Conservation (phyloP, 2,329 filamentous ascomycete species). For the Paecilomyces variotii region DNA sequence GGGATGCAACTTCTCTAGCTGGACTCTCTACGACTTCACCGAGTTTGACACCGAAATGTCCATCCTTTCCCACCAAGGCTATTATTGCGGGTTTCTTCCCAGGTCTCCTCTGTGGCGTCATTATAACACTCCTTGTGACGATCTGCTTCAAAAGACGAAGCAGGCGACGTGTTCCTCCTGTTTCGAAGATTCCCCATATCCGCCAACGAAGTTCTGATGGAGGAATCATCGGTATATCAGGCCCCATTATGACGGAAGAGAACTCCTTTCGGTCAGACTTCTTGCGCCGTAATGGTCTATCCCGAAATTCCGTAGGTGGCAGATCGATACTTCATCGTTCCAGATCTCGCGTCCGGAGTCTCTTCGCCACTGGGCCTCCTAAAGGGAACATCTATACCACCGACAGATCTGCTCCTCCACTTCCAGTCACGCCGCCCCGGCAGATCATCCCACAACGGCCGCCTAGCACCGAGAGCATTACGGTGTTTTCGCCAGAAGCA, state of each 20-base stretch:
- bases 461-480: constrained; percentile 39
- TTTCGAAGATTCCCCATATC: constrained; percentile 17
- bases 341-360: constrained; percentile 28
- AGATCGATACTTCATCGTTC: constrained; percentile 28
- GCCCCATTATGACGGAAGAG: constrained; percentile 36
- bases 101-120: constrained; percentile 35
- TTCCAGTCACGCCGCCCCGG: constrained; percentile 22
- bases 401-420: constrained; percentile 12
- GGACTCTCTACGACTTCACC: constrained; percentile 13
- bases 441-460: constrained; percentile 15
- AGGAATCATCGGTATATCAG: constrained; percentile 30
- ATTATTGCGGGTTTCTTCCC: constrained; percentile 40
- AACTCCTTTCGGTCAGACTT: constrained; percentile 38
- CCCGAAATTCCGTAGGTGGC: constrained; percentile 14
- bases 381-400: constrained; percentile 15
- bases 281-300: constrained; percentile 23
- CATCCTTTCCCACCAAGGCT: constrained; percentile 33
- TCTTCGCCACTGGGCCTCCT: constrained; percentile 20
- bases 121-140: constrained; percentile 47
- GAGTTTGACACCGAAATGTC: constrained; percentile 18
- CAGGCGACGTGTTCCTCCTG: constrained; percentile 9
- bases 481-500: constrained; percentile 37
- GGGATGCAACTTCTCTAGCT: constrained; percentile 12
- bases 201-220: constrained; percentile 26
- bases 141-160: constrained; percentile 27